Conservation (phyloP, 805 yeast genomes). For the Phaffomyces antillensis region DNA sequence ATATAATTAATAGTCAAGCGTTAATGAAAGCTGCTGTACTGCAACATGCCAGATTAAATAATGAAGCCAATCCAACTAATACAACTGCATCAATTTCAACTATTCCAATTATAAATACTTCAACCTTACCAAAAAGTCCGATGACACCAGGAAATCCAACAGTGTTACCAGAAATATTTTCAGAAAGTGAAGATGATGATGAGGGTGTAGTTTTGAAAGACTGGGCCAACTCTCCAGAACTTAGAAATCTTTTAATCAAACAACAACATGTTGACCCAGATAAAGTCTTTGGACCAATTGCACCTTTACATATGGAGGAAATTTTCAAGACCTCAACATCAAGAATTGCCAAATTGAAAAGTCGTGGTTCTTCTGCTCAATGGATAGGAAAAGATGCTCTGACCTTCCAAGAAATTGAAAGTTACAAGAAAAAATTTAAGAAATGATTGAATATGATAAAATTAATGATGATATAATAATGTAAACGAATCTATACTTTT, state of each 20-base stretch:
- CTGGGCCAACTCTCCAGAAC: constrained; percentile 59
- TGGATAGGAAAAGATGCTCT: constrained; percentile 42
- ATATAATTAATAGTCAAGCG: constrained; percentile 12
- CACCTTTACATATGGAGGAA: constrained; percentile 61
- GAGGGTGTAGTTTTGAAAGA: constrained; percentile 40
- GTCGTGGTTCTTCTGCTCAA: constrained; percentile 42
- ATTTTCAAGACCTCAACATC: constrained; percentile 42
- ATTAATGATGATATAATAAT: background rate
- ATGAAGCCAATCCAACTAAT: constrained; percentile 8
- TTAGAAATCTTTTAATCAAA: constrained; percentile 35
- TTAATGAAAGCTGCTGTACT: constrained; percentile 28
- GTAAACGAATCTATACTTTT: too few species aligned
- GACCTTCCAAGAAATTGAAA: constrained; percentile 39
- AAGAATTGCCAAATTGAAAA: constrained; percentile 42
- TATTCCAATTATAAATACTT: background rate
- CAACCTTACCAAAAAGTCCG: constrained; percentile 6
- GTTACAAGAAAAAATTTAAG: constrained; percentile 32
- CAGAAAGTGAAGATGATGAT: constrained; percentile 50
- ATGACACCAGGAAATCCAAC: constrained; percentile 17
- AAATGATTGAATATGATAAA: constrained; percentile 2
- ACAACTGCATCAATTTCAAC: constrained; percentile 8
- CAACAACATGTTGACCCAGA: constrained; percentile 58
- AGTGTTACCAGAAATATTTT: constrained; percentile 38
- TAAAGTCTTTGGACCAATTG: constrained; percentile 67
- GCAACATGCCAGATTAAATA: constrained; percentile 25